phyloP scores from a whole-genome alignment of 2,329 filamentous ascomycete species.

The Epicoccum sorghinum region DNA sequence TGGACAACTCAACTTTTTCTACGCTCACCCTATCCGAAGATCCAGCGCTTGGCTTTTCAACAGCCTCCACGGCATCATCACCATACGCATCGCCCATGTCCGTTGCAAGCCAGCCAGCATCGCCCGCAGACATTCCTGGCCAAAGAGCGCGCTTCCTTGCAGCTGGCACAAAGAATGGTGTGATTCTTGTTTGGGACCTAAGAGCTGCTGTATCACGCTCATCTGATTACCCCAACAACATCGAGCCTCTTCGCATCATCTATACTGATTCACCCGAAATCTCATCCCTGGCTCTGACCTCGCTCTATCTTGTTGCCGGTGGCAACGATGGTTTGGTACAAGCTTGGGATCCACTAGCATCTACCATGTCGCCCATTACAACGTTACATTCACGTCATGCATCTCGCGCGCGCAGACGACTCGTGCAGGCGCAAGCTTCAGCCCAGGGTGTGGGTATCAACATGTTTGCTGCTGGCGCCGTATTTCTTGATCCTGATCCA shows the following conservation, averaged over 20 bases:
- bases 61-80: slow-evolving; percentile 60
- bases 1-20: slow-evolving; percentile 78
- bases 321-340: slow-evolving; percentile 95
- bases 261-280: slow-evolving; percentile 90
- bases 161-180: slow-evolving; percentile 77
- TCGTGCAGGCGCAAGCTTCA: slow-evolving; percentile 69
- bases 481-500: slow-evolving; percentile 86
- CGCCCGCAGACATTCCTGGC: slow-evolving; percentile 73
- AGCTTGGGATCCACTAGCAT: slow-evolving; percentile 94
- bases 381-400: slow-evolving; percentile 87
- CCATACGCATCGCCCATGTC: slow-evolving; percentile 61
- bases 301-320: slow-evolving; percentile 88
- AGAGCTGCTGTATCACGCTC: slow-evolving; percentile 67
- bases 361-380: slow-evolving; percentile 75
- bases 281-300: slow-evolving; percentile 80
- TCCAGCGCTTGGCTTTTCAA: slow-evolving; percentile 67
- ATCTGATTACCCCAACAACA: slow-evolving; percentile 60
- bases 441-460: slow-evolving; percentile 73
- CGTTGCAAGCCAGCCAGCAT: slow-evolving; percentile 52
- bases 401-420: slow-evolving; percentile 78
- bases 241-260: slow-evolving; percentile 79
- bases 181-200: slow-evolving; percentile 84
- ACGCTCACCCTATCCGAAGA: slow-evolving; percentile 78
- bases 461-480: slow-evolving; percentile 80
- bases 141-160: slow-evolving; percentile 81